Base-by-base conservation (phyloP, 2,329 filamentous ascomycete genomes). In the Phyllosticta citriasiana region DNA sequence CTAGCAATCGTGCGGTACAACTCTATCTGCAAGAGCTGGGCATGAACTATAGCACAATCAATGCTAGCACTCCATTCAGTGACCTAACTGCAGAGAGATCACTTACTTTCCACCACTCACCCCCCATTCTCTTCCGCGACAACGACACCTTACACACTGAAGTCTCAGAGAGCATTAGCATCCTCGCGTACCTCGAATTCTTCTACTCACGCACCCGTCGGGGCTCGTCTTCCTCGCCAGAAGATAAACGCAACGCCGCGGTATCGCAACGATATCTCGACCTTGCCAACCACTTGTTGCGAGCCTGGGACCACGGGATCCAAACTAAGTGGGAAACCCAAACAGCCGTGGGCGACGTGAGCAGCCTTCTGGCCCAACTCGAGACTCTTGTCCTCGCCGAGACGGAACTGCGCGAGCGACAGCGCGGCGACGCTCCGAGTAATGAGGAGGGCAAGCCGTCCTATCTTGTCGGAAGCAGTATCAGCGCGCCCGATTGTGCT, bases 101-200 rank as follows among this genome's bases (percentile, higher is more conserved):
- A 4, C 6, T 16, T 2, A 47, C 3, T 16, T 7, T 72, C 26
- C 63, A 30, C n/a, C 40, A 5, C 2, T n/a, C 40, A 47, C 16
- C 14, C n/a, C 40, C 40, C 6, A 7, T 47, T 19, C 40, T 64
- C 25, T 72, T 71, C 61, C 68, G 74, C 16, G 73, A 76, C 57
- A 69, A 65, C 4, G 73, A 76, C 40, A 59, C 64, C 1, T 61
- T 66, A 9, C 72, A 73, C 61, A 72, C 72, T 0, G 71, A 76
- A 54, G 63, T 74, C 0, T 26, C 58, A 12, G 66, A 65, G 22
- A 33, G 67, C 1, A 51, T 66, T 0, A 62, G 68, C 2, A 69
- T 74, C 26, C 63, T 76, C 0, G 53, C 71, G 0, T 76, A 76
- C 54, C 63, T 76, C 0, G 70, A 74, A 30, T 68, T 66, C 3